Evolutionary conservation across 306 rosid species (phyloP).

Genomic region (Abrus pulchellus): DNA sequence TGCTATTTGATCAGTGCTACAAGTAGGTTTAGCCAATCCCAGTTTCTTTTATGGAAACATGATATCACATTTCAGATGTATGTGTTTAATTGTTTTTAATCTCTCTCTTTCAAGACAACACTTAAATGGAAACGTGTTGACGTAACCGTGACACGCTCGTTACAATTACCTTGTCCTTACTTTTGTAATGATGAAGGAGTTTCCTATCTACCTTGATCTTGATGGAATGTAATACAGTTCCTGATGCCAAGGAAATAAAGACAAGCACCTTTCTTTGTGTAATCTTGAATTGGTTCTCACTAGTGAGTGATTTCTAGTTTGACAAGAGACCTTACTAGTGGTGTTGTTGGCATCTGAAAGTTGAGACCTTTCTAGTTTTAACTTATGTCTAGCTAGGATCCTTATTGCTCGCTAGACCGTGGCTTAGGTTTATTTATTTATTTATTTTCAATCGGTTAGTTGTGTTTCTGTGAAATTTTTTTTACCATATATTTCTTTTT

Average conservation of each 20-base stretch:
- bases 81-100: neutral
- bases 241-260: constrained; percentile 30
- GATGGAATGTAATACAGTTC: constrained; percentile 34
- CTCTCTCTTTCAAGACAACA: constrained; percentile 1
- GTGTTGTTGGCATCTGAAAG: constrained; percentile 27
- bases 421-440: neutral
- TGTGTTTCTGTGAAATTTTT: constrained; percentile 1
- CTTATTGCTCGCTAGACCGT: constrained; percentile 27
- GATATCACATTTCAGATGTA: constrained; percentile 10
- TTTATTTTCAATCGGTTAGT: neutral
- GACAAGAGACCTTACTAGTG: constrained; percentile 18
- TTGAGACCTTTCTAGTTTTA: constrained; percentile 26
- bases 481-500: neutral
- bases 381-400: constrained; percentile 24
- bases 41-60: neutral
- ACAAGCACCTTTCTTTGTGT: constrained; percentile 25
- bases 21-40: neutral
- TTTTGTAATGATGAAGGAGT: constrained; percentile 35
- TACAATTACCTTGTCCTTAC: neutral
- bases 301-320: constrained; percentile 32
- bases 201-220: constrained; percentile 29
- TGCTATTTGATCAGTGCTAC: constrained; percentile 29
- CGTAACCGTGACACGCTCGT: constrained; percentile 18
- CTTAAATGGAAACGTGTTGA: constrained; percentile 12
- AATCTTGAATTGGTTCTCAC: neutral